These are phyloP conservation scores for Neurospora sp. DNA, from an alignment of 495 filamentous ascomycete genomes.

Conservation along the genomic window DNA sequence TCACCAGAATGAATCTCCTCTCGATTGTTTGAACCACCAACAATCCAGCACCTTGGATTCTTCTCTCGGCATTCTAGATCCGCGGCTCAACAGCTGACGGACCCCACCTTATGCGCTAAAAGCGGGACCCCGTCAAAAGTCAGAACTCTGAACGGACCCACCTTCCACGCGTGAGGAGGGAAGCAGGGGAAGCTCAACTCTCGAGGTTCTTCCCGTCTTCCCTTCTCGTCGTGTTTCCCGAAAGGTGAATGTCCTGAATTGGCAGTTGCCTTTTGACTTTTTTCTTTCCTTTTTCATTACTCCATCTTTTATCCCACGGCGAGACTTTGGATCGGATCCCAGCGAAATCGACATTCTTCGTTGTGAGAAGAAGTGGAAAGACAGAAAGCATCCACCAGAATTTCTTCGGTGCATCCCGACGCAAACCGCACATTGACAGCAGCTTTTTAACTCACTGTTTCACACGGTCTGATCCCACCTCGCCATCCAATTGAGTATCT, in stretches of 20 bases:
- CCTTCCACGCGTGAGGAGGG: background rate
- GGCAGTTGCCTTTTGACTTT: background rate
- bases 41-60: no score
- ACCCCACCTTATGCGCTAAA: background rate
- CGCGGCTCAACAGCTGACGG: background rate
- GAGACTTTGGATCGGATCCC: background rate
- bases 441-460: background rate
- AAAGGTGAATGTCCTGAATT: background rate
- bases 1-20: no score
- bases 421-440: background rate
- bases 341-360: no score
- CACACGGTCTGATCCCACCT: background rate
- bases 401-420: background rate
- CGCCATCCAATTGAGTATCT: background rate
- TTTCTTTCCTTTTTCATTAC: background rate
- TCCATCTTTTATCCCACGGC: background rate
- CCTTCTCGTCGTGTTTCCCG: background rate
- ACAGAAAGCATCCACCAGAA: background rate
- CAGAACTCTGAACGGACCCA: background rate
- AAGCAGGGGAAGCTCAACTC: background rate
- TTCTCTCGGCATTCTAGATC: background rate
- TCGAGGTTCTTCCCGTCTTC: background rate
- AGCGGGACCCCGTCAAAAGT: background rate
- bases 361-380: background rate
- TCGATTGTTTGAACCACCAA: no score